Base-by-base conservation (phyloP, 768 basidiomycete species). In the Phlebiopsis gigantea region DNA sequence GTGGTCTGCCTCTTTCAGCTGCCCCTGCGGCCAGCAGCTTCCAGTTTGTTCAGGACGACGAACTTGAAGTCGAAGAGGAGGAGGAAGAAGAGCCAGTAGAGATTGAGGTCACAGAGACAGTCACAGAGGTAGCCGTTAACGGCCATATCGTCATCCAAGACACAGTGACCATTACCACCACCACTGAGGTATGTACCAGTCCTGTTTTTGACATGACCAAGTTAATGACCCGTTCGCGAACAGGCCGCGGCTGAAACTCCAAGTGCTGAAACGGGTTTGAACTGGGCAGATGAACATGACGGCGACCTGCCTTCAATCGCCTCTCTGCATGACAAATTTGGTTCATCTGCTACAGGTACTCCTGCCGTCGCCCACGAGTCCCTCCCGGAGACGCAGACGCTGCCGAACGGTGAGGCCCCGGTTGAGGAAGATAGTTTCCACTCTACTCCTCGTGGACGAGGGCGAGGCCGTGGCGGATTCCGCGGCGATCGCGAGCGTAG, bases 281-380 rank as follows among this genome's bases (percentile, higher is more conserved):
- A 93, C 69, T 93, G 91, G 90, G 88, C 90, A 15, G 84, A 82
- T 42, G 88, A 90, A 55, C 87, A 90, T n/a, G 86, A 87, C 60
- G 81, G 77, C 17, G 88, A 80, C 5, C 79, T 93, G 15, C 90
- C 91, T n/a, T 76, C 88, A 0, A 86, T 93, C 50, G 83, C 83
- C 5, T 80, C 79, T 47, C 76, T 92, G 25, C 89, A 92, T 56
- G 86, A 87, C 45, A 82, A 81, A 61, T 90, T 92, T 64, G 87
- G 85, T 5, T 81, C 83, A 12, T 88, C 90, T 41, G 86, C 84
- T 6, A 79, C 84, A 26, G 81, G 77, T n/a, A 87, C 86, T 0
- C 87, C 89, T 24, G 77, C 75, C 46, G 60, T 68, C 8, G 72
- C 67, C 34, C 41, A 69, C 67, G 65, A 52, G 70, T 52, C 62